Evolutionary conservation across 2,329 filamentous ascomycete genomes (phyloP), one percentile per base, ranked within the genome.

Genomic region (Cercospora sp.): DNA sequence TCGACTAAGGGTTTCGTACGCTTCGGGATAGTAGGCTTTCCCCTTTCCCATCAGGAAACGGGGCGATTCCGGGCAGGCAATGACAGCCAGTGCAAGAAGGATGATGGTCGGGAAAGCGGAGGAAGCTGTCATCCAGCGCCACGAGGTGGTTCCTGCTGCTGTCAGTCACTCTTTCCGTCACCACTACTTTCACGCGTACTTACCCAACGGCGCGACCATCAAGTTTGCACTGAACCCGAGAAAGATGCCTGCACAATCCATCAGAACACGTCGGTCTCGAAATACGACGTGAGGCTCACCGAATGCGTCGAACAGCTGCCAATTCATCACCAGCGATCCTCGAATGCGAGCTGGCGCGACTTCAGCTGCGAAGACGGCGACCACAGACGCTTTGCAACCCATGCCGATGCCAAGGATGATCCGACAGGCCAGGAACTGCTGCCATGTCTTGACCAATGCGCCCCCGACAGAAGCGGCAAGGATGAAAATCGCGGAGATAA

Each of bases 311-410:
- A 77, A 76, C 1, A 77, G 60, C 60, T 78, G 76, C 75, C 75
- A 78, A 42, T 74, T 75, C 74, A 77, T 77, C 9, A 77, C 74
- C 10, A 77, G 61, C 0, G 70, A 70, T n/a, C 60, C 60, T 55
- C 74, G 55, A 10, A 75, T 66, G 45, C 72, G 70, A 1, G 74
- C 73, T 6, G 76, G 75, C 3, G 73, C 67, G 1, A 77, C 70
- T 62, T 79, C 77, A 30, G 75, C 73, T n/a, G 73, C 74, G 61
- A 78, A 77, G 53, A 79, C 75, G 1, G 77, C 76, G 0, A 76
- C 73, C 30, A 77, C 71, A 3, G 73, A 74, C 7, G 76, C 77
- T 62, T 79, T 78, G 23, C 72, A 72, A 1, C 77, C 77, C 75
- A 78, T 78, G 30, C 77, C 77, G 26, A 78, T 73, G 3, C 77